Percentiles rank a stretch among this genome's conserved stretches.
These are phyloP conservation scores for Fusarium napiforme DNA, from an alignment of 2,329 filamentous ascomycete species.

Conservation along the genomic window DNA sequence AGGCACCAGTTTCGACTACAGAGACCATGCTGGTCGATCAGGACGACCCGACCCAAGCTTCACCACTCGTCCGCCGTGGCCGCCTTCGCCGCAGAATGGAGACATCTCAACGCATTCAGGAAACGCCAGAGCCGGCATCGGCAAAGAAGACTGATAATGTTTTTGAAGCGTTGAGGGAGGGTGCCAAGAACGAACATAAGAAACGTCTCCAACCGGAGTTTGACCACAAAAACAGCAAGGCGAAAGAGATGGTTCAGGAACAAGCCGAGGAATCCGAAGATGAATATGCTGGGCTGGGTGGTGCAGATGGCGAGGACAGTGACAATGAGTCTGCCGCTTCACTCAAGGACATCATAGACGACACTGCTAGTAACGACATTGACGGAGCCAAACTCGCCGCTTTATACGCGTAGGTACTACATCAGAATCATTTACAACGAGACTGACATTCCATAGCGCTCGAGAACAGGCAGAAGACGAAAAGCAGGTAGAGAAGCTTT, in stretches of 20 bases:
- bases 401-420: slow-evolving; percentile 82
- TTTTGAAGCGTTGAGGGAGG: slow-evolving; percentile 78
- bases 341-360: slow-evolving; percentile 90
- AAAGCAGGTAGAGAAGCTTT: slow-evolving; percentile 88
- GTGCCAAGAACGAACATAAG: slow-evolving; percentile 66
- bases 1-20: slow-evolving; percentile 73
- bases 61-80: slow-evolving; percentile 72
- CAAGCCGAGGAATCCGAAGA: slow-evolving; percentile 98
- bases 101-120: slow-evolving; percentile 35
- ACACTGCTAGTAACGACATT: slow-evolving; percentile 78
- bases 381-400: slow-evolving; percentile 86
- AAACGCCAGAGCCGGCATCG: slow-evolving; percentile 32
- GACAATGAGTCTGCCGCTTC: slow-evolving; percentile 77
- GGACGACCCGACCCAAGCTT: slow-evolving; percentile 63
- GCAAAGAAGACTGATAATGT: slow-evolving; percentile 55
- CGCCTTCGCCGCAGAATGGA: slow-evolving; percentile 59
- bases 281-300: slow-evolving; percentile 94
- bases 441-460: slow-evolving; percentile 63
- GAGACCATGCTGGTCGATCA: slow-evolving; percentile 70
- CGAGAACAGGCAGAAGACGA: slow-evolving; percentile 84
- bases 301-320: slow-evolving; percentile 86
- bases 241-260: slow-evolving; percentile 88
- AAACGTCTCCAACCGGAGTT: slow-evolving; percentile 67
- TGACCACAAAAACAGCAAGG: slow-evolving; percentile 87
- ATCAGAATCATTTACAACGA: neutral